phyloP scores from a whole-genome alignment of 768 basidiomycete species.

The Kondoa subrosea region DNA sequence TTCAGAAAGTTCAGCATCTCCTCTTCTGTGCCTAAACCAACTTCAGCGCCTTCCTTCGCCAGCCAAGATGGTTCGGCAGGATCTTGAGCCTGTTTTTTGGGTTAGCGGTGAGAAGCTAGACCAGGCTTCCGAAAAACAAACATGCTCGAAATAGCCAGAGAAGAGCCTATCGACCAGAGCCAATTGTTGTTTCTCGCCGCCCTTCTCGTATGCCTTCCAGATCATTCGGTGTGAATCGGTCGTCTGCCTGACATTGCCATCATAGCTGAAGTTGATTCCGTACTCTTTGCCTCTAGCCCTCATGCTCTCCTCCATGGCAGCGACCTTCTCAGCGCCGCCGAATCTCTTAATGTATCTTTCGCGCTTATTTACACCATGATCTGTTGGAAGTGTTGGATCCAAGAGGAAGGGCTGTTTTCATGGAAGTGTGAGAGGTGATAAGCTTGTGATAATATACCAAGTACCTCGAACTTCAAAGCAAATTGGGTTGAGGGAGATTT shows the following conservation, averaged over 20 bases:
- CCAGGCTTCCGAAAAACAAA: constrained; percentile 6
- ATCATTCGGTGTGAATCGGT: constrained; percentile 54
- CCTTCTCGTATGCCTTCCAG: constrained; percentile 48
- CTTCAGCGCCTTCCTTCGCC: neutral
- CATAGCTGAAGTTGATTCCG: constrained; percentile 27
- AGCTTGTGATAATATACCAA: no score
- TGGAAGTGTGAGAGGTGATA: no score
- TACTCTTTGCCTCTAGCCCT: constrained; percentile 13
- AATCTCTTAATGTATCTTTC: constrained; percentile 20
- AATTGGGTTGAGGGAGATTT: no score
- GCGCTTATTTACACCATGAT: constrained; percentile 11
- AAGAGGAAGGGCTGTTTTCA: no score
- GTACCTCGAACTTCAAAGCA: no score
- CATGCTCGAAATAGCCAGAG: constrained; percentile 33
- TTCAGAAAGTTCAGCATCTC: constrained; percentile 51
- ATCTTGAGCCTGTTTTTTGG: constrained; percentile 9
- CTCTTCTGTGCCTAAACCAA: neutral
- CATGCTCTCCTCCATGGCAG: constrained; percentile 19
- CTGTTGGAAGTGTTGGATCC: constrained; percentile 13
- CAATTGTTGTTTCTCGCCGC: constrained; percentile 47
- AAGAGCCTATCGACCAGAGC: constrained; percentile 41
- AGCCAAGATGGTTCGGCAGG: constrained; percentile 12
- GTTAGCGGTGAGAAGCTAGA: constrained; percentile 2
- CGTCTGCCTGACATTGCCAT: constrained; percentile 50
- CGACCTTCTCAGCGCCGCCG: constrained; percentile 18